phyloP scores from a whole-genome alignment of 2,329 filamentous ascomycete species.

The Xylariaceae sp. region DNA sequence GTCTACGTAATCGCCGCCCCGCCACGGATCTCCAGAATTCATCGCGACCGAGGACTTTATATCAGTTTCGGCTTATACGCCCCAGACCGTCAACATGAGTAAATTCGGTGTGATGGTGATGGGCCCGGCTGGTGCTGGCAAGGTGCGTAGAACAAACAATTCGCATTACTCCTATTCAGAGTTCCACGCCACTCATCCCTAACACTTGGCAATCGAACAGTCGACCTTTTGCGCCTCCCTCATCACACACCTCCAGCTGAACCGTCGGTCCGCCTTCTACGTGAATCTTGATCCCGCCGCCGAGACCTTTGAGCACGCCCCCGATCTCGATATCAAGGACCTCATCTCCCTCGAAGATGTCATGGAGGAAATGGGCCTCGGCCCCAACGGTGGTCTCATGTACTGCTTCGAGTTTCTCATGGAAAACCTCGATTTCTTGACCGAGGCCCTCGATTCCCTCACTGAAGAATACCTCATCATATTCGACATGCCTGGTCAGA shows the following conservation, averaged over 20 bases:
- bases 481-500: constrained; percentile 98
- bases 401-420: constrained; percentile 70
- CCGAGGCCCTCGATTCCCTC: constrained; percentile 64
- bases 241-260: constrained; percentile 86
- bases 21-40: not conserved
- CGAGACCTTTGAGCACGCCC: constrained; percentile 84
- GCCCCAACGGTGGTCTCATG: constrained; percentile 70
- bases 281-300: constrained; percentile 97
- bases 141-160: constrained; percentile 46
- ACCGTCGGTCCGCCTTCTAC: constrained; percentile 92
- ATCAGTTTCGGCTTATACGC: not conserved
- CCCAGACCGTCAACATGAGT: constrained; percentile 56
- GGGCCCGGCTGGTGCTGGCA: constrained; percentile 93
- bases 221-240: constrained; percentile 93
- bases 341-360: constrained; percentile 82
- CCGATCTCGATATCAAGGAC: constrained; percentile 79
- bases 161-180: not conserved
- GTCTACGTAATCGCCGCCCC: too few species aligned
- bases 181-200: not conserved
- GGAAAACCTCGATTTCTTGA: constrained; percentile 70
- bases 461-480: constrained; percentile 96
- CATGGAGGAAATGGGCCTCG: constrained; percentile 65
- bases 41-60: not conserved
- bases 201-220: constrained; percentile 35
- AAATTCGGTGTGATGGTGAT: constrained; percentile 95